A percentile compares a stretch with the other conserved stretches of the same genome.
Evolutionary conservation across 2,329 filamentous ascomycete species (phyloP).

Genomic region (Pyrenophora seminiperda): DNA sequence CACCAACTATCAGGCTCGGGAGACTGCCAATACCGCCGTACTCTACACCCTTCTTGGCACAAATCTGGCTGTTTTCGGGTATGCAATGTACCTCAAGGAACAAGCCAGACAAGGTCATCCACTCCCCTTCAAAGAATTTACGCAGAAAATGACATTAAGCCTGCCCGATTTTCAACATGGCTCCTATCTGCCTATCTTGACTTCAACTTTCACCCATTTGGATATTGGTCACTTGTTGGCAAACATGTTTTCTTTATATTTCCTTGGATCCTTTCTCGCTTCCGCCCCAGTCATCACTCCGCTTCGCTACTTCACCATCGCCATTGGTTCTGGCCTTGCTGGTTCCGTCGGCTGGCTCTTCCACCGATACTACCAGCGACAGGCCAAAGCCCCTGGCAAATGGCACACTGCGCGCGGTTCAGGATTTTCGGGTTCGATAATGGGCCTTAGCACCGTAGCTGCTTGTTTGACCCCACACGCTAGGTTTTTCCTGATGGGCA

Average conservation of each 20-base stretch:
- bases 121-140: conserved; percentile 19
- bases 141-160: conserved; percentile 44
- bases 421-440: conserved; percentile 50
- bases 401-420: conserved; percentile 18
- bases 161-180: conserved; percentile 33
- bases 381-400: neutral
- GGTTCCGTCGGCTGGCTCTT: conserved; percentile 28
- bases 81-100: conserved; percentile 43
- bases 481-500: conserved; percentile 44
- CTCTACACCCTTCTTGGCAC: conserved; percentile 48
- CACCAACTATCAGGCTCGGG: conserved; percentile 2
- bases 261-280: conserved; percentile 45
- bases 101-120: conserved; percentile 27
- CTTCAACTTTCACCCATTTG: conserved; percentile 49
- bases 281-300: conserved; percentile 38
- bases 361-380: conserved; percentile 12
- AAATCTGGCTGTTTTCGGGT: conserved; percentile 49
- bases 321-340: conserved; percentile 39
- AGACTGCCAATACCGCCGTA: conserved; percentile 24
- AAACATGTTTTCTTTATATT: conserved; percentile 51
- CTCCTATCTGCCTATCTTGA: conserved; percentile 48
- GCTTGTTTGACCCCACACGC: conserved; percentile 47
- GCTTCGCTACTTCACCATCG: conserved; percentile 28
- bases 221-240: conserved; percentile 44
- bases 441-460: conserved; percentile 48